Evolutionary conservation across 306 rosid species (phyloP).

Genomic region (Hippophae tibetana): DNA sequence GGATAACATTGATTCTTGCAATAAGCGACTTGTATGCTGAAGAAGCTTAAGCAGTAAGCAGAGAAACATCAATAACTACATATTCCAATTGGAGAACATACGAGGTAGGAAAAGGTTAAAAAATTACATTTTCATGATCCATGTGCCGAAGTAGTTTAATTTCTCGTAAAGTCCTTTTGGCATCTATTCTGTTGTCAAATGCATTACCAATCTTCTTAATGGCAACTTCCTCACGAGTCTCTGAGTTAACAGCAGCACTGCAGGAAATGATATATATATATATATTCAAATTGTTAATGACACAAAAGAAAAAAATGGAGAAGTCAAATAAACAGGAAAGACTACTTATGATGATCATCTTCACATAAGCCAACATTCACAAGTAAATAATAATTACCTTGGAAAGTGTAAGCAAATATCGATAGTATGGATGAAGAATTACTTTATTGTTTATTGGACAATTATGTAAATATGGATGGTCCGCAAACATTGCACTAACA

Average conservation of each 20-base stretch:
- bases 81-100: neutral
- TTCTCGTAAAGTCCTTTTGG: slow-evolving; percentile 89
- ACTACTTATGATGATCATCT: neutral
- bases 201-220: slow-evolving; percentile 98
- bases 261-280: slow-evolving; percentile 27
- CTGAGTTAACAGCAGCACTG: slow-evolving; percentile 84
- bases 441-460: neutral
- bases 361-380: slow-evolving; percentile 6
- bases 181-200: slow-evolving; percentile 91
- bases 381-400: neutral
- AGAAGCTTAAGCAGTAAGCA: neutral
- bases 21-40: neutral
- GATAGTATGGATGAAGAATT: neutral
- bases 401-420: neutral
- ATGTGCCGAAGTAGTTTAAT: slow-evolving; percentile 88
- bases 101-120: slow-evolving; percentile 2
- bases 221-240: slow-evolving; percentile 85
- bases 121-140: slow-evolving; percentile 90
- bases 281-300: slow-evolving; percentile 24
- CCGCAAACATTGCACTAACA: neutral
- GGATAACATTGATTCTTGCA: neutral
- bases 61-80: neutral
- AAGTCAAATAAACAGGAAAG: slow-evolving; percentile 19
- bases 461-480: neutral
- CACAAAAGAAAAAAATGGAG: slow-evolving; percentile 9